Base-by-base conservation (phyloP, 495 filamentous ascomycete genomes). In the Friedmanniomyces simplex region DNA sequence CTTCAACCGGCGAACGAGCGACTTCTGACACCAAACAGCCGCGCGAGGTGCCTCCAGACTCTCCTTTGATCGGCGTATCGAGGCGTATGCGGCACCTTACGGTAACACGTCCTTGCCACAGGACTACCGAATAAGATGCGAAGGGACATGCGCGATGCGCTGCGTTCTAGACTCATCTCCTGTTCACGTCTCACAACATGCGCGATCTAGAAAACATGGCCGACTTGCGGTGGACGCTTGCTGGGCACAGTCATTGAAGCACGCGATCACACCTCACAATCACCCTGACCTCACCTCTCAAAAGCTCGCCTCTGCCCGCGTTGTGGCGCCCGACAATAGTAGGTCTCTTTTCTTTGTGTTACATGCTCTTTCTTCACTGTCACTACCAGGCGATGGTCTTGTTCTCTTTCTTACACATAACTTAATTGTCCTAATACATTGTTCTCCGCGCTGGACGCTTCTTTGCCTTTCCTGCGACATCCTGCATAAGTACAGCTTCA, bases 361-460 rank as follows among this genome's bases (percentile, higher is more conserved):
- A 3, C 20, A 18, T 24, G 7, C 46, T 12, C 25, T 25, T 49
- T 25, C 46, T 10, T 24, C 24, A 49, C 46, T 5, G 21, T 49
- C 46, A 28, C 46, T 49, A 25, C 25, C 21, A 25, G 2, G 16
- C 46, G 22, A 28, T 28, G 25, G 20, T 49, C 13, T 21, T 49
- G 20, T 49, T 32, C 46, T 49, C 20, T 49, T 21, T 43, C 39
- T 43, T 28, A 6, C 46, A 24, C 46, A 49, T 49, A 49, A 49
- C 20, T 7, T 26, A 16, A 49, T 49, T 49, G 46, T 25, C 16
- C 20, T 5, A 5, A 16, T 49, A 5, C 25, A 49, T 49, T 49
- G 46, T 49, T 49, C 46, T 49, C 46, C 14, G 46, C 49, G 49
- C 49, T 52, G 49, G 49, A 12, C 49, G 49, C 49, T 20, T 22